Evolutionary conservation across 83 land plant genomes (phyloP).

Genomic region (Picea mariana): DNA sequence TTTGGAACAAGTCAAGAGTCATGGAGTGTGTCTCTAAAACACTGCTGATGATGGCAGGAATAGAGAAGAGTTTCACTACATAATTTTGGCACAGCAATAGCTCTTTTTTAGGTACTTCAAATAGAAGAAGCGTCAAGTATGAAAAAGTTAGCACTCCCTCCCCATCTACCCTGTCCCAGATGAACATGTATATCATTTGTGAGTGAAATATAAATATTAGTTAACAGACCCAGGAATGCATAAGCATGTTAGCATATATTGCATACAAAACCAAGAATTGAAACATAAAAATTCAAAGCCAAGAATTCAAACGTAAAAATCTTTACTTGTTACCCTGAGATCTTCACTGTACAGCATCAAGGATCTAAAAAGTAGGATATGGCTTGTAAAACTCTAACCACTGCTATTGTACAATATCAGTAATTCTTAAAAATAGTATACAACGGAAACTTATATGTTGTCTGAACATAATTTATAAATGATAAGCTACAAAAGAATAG

Average conservation of each 20-base stretch:
- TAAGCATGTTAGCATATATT: background rate
- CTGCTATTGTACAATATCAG: slow-evolving; percentile 7
- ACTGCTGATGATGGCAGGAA: background rate
- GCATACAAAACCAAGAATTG: background rate
- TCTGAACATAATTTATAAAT: background rate
- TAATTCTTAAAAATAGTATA: slow-evolving; percentile 13
- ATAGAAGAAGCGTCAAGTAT: background rate
- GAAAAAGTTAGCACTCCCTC: background rate
- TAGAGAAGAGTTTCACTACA: background rate
- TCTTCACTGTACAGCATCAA: background rate
- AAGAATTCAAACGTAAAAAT: background rate
- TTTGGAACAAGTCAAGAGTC: slow-evolving; percentile 5
- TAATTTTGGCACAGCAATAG: background rate
- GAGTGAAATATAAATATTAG: background rate
- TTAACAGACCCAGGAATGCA: background rate
- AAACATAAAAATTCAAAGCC: background rate
- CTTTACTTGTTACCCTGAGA: background rate
- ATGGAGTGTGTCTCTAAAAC: background rate
- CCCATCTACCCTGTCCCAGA: background rate
- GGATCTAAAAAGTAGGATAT: background rate
- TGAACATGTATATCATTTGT: background rate
- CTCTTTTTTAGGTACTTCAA: background rate
- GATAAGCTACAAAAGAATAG: background rate
- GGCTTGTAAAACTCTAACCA: slow-evolving; percentile 1
- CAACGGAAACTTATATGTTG: background rate